Evolutionary conservation across 306 rosid genomes (phyloP).

Genomic region (Dalbergia cochinchinensis): DNA sequence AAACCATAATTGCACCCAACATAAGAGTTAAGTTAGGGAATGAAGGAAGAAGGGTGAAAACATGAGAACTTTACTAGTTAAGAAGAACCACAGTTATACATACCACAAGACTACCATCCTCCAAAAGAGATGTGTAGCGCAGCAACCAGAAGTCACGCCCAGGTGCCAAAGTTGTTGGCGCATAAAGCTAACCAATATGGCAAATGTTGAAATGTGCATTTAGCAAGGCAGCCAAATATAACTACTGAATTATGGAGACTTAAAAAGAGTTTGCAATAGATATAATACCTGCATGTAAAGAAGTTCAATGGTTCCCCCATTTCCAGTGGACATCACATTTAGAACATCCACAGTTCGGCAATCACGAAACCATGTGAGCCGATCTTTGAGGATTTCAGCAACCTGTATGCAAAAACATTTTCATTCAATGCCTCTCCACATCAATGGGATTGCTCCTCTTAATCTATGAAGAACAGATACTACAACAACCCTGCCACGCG

Average conservation of each 20-base stretch:
- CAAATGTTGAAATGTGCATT: slow-evolving; percentile 28
- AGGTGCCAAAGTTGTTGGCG: slow-evolving; percentile 97
- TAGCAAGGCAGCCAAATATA: slow-evolving; percentile 19
- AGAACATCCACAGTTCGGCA: slow-evolving; percentile 92
- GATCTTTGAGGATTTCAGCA: slow-evolving; percentile 95
- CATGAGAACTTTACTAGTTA: not conserved
- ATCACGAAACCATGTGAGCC: slow-evolving; percentile 88
- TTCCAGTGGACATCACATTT: slow-evolving; percentile 83
- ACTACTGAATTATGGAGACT: not conserved
- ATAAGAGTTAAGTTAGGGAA: slow-evolving; percentile 1
- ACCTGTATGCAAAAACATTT: slow-evolving; percentile 58
- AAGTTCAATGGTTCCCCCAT: slow-evolving; percentile 94
- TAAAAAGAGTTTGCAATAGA: not conserved
- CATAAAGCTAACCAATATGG: slow-evolving; percentile 71
- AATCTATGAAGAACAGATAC: too few relatives aligned
- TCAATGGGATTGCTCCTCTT: not conserved
- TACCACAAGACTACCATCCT: slow-evolving; percentile 99
- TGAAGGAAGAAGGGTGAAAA: not conserved
- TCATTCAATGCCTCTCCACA: slow-evolving; percentile 15
- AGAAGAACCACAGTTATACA: slow-evolving; percentile 37
- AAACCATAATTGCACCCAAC: slow-evolving; percentile 35
- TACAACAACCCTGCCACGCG: too few relatives aligned
- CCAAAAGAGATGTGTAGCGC: slow-evolving; percentile 94
- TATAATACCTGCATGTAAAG: slow-evolving; percentile 90
- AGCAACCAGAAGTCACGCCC: slow-evolving; percentile 99